Conservation (phyloP, 148 eudicot species). For the Agrostemma githago region DNA sequence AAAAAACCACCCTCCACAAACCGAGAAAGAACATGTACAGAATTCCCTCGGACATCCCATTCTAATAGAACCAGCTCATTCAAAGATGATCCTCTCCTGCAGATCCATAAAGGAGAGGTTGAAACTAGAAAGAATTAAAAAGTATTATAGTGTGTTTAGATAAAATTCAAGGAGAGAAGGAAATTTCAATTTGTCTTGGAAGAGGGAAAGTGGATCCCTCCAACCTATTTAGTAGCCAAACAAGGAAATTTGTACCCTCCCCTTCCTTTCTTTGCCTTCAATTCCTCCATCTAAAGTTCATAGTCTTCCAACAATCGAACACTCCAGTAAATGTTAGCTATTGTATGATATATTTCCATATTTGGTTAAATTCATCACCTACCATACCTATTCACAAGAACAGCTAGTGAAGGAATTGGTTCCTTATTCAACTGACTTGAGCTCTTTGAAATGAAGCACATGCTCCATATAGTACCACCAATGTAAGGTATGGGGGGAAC, state of each 20-base stretch:
- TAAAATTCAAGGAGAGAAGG: neutral
- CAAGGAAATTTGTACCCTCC: neutral
- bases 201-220: neutral
- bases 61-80: constrained; percentile 78
- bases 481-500: constrained; percentile 18
- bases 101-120: neutral
- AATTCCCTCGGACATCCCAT: constrained; percentile 60
- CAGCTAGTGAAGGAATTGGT: constrained; percentile 62
- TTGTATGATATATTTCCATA: neutral
- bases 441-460: constrained; percentile 84
- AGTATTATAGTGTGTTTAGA: neutral
- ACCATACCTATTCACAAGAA: constrained; percentile 75
- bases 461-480: constrained; percentile 92
- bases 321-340: constrained; percentile 8
- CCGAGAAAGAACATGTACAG: constrained; percentile 56
- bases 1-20: constrained; percentile 71
- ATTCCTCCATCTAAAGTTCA: neutral
- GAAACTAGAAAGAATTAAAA: neutral
- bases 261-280: neutral
- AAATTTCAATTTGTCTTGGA: neutral
- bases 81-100: constrained; percentile 66
- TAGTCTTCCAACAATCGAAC: constrained; percentile 17
- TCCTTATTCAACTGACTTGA: constrained; percentile 42
- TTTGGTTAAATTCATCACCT: constrained; percentile 11
- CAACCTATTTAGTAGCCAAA: neutral